These are phyloP conservation scores for Silene noctiflora DNA, from an alignment of 179 eudicot genomes.

Conservation along the genomic window DNA sequence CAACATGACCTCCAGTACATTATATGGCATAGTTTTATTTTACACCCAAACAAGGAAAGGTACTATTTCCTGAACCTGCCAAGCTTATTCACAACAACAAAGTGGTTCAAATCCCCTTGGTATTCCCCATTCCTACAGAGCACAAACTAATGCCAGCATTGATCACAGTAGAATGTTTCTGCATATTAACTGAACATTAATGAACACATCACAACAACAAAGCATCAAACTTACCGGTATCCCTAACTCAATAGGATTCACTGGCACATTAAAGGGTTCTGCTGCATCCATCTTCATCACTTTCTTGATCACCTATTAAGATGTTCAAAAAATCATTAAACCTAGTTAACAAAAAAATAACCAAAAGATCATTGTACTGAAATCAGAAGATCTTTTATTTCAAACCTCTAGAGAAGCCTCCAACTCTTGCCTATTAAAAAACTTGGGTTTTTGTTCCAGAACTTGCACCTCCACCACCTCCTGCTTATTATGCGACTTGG, in stretches of 20 bases:
- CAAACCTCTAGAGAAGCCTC: slow-evolving; percentile 71
- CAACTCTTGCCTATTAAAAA: slow-evolving; percentile 56
- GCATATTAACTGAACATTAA: background rate
- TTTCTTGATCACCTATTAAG: slow-evolving; percentile 59
- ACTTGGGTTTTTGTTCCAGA: slow-evolving; percentile 9
- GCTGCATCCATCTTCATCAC: slow-evolving; percentile 96
- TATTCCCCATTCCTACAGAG: background rate
- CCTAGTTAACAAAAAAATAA: background rate
- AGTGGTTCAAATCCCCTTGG: background rate
- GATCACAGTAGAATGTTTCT: background rate
- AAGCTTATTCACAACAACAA: background rate
- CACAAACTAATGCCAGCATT: background rate
- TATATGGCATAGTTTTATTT: background rate
- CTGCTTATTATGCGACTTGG: slow-evolving; percentile 9
- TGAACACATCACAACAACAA: background rate
- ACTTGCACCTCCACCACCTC: slow-evolving; percentile 3
- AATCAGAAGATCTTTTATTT: background rate
- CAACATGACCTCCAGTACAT: background rate
- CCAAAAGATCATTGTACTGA: slow-evolving; percentile 1
- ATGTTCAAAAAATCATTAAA: slow-evolving; percentile 4
- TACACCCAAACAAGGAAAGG: background rate
- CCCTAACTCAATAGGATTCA: slow-evolving; percentile 74
- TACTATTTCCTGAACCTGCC: background rate
- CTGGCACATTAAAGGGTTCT: slow-evolving; percentile 83
- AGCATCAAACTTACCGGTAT: slow-evolving; percentile 62